These are phyloP conservation scores for Lichtheimia ornata DNA, from an alignment of 371 early-diverging fungal genomes.

Conservation along the genomic window DNA sequence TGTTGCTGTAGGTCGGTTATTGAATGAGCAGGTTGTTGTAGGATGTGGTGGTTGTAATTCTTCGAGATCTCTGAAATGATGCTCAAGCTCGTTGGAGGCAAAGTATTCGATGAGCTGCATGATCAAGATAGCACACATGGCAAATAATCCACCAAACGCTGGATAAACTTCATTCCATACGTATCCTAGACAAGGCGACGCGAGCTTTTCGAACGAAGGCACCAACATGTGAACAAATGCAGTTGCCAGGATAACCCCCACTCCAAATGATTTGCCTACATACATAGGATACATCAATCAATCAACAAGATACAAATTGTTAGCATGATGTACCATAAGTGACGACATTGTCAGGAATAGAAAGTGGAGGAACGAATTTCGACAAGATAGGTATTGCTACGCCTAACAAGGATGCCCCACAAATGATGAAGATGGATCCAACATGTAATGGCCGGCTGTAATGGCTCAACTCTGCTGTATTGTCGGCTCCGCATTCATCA, in stretches of 20 bases:
- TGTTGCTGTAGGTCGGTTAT: too few species aligned
- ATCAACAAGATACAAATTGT: background rate
- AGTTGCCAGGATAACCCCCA: constrained; percentile 79
- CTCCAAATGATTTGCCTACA: constrained; percentile 53
- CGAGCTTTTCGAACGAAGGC: constrained; percentile 32
- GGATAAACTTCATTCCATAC: constrained; percentile 25
- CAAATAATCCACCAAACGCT: constrained; percentile 39
- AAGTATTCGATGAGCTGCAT: constrained; percentile 38
- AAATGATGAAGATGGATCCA: constrained; percentile 19
- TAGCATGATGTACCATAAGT: background rate
- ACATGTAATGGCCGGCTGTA: constrained; percentile 15
- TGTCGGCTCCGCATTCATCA: constrained; percentile 11
- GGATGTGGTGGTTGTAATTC: background rate
- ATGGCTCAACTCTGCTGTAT: background rate
- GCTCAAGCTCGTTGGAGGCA: constrained; percentile 28
- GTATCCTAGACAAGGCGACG: constrained; percentile 38
- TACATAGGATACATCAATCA: background rate
- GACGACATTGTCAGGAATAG: background rate
- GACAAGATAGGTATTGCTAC: constrained; percentile 8
- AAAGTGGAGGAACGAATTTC: constrained; percentile 5
- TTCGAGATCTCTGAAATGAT: background rate
- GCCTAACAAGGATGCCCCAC: constrained; percentile 6
- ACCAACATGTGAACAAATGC: constrained; percentile 76
- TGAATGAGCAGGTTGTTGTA: background rate
- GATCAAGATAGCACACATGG: constrained; percentile 35